A percentile compares a stretch with the other conserved stretches of the same genome.
Evolutionary conservation across 2,329 filamentous ascomycete species (phyloP).

Genomic region (Exophiala viscosa): DNA sequence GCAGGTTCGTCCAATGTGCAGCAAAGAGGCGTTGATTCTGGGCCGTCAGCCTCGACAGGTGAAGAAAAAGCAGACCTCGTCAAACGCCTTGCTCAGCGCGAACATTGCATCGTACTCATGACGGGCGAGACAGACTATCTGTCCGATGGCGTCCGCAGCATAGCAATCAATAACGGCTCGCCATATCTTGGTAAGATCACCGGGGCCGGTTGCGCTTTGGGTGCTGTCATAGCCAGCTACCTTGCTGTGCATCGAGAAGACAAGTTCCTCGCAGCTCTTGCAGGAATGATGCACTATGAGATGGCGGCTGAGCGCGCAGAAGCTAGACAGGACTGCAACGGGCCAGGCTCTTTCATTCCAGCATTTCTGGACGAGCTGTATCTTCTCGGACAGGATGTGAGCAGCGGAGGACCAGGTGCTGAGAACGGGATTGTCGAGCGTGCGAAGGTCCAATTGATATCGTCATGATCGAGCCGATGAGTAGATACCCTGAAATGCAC

Average conservation of each 20-base stretch:
- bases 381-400: slow-evolving; percentile 45
- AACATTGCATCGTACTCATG: slow-evolving; percentile 72
- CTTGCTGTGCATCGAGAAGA: slow-evolving; percentile 62
- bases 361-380: slow-evolving; percentile 74
- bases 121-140: slow-evolving; percentile 76
- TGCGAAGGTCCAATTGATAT: slow-evolving; percentile 6
- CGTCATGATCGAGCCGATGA: no score
- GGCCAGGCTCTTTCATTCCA: slow-evolving; percentile 82
- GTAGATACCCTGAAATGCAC: no score
- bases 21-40: slow-evolving; percentile 83
- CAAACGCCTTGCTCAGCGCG: slow-evolving; percentile 60
- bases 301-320: slow-evolving; percentile 69
- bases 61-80: slow-evolving; percentile 62
- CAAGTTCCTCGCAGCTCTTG: slow-evolving; percentile 67
- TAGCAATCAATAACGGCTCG: slow-evolving; percentile 73
- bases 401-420: slow-evolving; percentile 43
- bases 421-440: neutral
- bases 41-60: slow-evolving; percentile 51
- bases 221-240: slow-evolving; percentile 74
- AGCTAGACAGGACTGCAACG: slow-evolving; percentile 58
- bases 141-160: slow-evolving; percentile 67
- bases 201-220: slow-evolving; percentile 77
- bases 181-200: slow-evolving; percentile 47
- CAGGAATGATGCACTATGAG: slow-evolving; percentile 74
- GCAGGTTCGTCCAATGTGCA: slow-evolving; percentile 55